These are phyloP conservation scores for Fusarium sublunatum DNA, from an alignment of 2,329 filamentous ascomycete genomes.

Conservation along the genomic window DNA sequence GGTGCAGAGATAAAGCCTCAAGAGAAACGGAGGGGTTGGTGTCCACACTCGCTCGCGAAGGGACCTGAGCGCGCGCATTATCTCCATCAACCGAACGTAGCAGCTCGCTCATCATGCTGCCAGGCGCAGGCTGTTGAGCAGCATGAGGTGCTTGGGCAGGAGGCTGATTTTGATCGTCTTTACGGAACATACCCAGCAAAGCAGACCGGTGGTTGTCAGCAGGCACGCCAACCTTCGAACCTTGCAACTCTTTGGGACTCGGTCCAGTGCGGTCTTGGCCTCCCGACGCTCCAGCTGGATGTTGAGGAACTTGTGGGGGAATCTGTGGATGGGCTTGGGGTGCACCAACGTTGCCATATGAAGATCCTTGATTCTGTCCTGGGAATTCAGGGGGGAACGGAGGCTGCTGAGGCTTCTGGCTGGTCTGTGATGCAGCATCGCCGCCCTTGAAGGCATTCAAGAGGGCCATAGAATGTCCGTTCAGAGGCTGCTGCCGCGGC, in stretches of 20 bases:
- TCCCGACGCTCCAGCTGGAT: slow-evolving; percentile 9
- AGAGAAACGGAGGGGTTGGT: slow-evolving; percentile 33
- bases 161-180: slow-evolving; percentile 39
- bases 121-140: slow-evolving; percentile 22
- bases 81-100: slow-evolving; percentile 32
- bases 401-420: slow-evolving; percentile 36
- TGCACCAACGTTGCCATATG: slow-evolving; percentile 23
- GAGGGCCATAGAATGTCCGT: slow-evolving; percentile 57
- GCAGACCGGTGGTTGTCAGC: slow-evolving; percentile 58
- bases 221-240: slow-evolving; percentile 40
- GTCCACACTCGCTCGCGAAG: slow-evolving; percentile 31
- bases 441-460: slow-evolving; percentile 58
- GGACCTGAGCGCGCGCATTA: slow-evolving; percentile 17
- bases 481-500: slow-evolving; percentile 49
- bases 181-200: slow-evolving; percentile 67
- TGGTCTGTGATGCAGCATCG: slow-evolving; percentile 31
- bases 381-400: slow-evolving; percentile 17
- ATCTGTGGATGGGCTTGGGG: slow-evolving; percentile 18
- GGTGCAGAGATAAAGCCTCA: slow-evolving; percentile 39
- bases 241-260: slow-evolving; percentile 47
- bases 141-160: slow-evolving; percentile 19
- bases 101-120: slow-evolving; percentile 39
- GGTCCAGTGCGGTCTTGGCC: slow-evolving; percentile 34
- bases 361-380: slow-evolving; percentile 24
- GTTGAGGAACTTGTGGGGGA: slow-evolving; percentile 16